These are phyloP conservation scores for Aspergillus pseudonomiae DNA, from an alignment of 2,329 filamentous ascomycete species.

Conservation along the genomic window DNA sequence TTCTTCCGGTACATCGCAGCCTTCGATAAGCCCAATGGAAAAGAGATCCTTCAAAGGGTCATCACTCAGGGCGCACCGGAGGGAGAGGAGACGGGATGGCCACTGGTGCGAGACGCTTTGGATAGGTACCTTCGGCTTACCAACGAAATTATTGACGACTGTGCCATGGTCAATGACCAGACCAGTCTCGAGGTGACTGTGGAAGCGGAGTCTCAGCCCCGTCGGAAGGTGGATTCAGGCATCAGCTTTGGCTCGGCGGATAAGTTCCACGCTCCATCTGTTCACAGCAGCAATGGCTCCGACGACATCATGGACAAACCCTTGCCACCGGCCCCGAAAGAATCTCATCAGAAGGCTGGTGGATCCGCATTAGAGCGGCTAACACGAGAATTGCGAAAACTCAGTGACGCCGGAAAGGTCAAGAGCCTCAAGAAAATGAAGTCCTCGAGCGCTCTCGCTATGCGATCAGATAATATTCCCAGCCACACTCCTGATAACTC, in stretches of 20 bases:
- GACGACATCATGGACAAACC: slow-evolving; percentile 44
- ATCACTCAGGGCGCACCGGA: slow-evolving; percentile 56
- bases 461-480: slow-evolving; percentile 37
- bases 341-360: slow-evolving; percentile 29
- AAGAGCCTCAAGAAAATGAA: slow-evolving; percentile 51
- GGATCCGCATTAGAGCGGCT: slow-evolving; percentile 62
- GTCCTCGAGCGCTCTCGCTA: slow-evolving; percentile 56
- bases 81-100: slow-evolving; percentile 61
- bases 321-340: slow-evolving; percentile 41
- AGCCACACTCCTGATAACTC: slow-evolving; percentile 38
- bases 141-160: slow-evolving; percentile 66
- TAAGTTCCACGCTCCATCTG: slow-evolving; percentile 41
- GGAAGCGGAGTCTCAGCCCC: slow-evolving; percentile 28
- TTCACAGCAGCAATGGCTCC: slow-evolving; percentile 38
- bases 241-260: slow-evolving; percentile 58
- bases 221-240: slow-evolving; percentile 65
- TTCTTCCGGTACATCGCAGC: slow-evolving; percentile 65
- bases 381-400: slow-evolving; percentile 59
- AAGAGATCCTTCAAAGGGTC: slow-evolving; percentile 55
- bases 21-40: slow-evolving; percentile 58
- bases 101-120: slow-evolving; percentile 50
- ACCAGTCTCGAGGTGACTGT: slow-evolving; percentile 38
- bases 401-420: slow-evolving; percentile 31
- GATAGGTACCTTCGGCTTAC: slow-evolving; percentile 62
- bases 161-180: slow-evolving; percentile 52